Evolutionary conservation across 1,284 basidiomycete genomes (phyloP).

Genomic region (Moesziomyces sp.): DNA sequence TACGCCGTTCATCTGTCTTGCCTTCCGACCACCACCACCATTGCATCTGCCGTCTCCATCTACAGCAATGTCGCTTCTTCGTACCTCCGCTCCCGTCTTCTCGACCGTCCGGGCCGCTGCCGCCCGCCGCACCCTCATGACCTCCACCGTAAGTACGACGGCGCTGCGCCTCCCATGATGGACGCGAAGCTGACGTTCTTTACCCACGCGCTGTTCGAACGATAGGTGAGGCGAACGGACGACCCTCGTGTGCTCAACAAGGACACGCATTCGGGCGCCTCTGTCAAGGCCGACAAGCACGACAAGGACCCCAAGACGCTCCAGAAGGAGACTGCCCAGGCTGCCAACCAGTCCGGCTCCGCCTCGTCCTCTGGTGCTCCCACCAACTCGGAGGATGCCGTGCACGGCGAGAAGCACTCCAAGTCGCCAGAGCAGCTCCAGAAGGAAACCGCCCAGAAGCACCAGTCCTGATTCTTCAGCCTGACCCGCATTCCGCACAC

Average conservation of each 20-base stretch:
- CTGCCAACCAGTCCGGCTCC: conserved; percentile 13
- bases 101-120: conserved; percentile 7
- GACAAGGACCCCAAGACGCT: conserved; percentile 47
- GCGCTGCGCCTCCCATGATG: no score
- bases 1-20: no score
- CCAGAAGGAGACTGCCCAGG: conserved; percentile 31
- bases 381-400: conserved; percentile 50
- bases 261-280: conserved; percentile 47
- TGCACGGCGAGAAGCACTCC: conserved; percentile 50
- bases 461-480: conserved; percentile 4
- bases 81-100: conserved; percentile 20
- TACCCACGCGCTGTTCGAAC: not conserved
- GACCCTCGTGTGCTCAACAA: conserved; percentile 34
- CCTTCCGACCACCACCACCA: not conserved
- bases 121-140: conserved; percentile 19
- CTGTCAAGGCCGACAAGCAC: conserved; percentile 51
- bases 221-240: conserved; percentile 36
- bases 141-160: conserved; percentile 29
- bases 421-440: conserved; percentile 47
- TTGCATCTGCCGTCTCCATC: not conserved
- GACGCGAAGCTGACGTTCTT: not conserved
- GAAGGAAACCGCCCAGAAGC: conserved; percentile 43
- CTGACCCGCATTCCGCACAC: no score
- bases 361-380: conserved; percentile 9
- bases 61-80: conserved; percentile 42